Evolutionary conservation across 495 filamentous ascomycete species (phyloP).

Genomic region (Cairneyella variabilis): DNA sequence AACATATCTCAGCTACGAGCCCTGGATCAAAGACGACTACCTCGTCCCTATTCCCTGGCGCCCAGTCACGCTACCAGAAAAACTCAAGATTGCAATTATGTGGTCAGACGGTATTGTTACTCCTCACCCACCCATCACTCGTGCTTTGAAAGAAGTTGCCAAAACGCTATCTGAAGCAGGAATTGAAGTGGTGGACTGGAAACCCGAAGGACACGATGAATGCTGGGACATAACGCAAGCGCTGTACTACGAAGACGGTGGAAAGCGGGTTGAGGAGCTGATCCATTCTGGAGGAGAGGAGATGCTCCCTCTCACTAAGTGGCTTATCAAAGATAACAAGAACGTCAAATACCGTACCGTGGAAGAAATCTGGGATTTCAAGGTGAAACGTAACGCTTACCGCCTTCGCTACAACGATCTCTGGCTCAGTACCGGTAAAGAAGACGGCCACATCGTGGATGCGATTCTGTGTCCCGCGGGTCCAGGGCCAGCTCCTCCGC

Average conservation of each 20-base stretch:
- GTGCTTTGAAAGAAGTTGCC: conserved; percentile 31
- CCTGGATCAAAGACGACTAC: conserved; percentile 13
- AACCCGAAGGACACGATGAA: conserved; percentile 25
- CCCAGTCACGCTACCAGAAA: not conserved
- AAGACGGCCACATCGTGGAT: conserved; percentile 31
- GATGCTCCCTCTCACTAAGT: conserved; percentile 8
- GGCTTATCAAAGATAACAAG: conserved; percentile 7
- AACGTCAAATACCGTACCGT: conserved; percentile 9
- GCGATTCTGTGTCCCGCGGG: conserved; percentile 58
- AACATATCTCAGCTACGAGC: conserved; percentile 24
- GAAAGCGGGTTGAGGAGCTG: not conserved
- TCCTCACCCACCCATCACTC: conserved; percentile 48
- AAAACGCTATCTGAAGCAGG: conserved; percentile 30
- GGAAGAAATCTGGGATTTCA: conserved; percentile 4
- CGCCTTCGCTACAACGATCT: conserved; percentile 3
- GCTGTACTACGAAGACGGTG: conserved; percentile 38
- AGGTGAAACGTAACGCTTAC: conserved; percentile 4
- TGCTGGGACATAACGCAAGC: conserved; percentile 12
- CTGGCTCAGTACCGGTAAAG: conserved; percentile 1
- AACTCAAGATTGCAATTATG: conserved; percentile 45
- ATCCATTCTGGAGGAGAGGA: conserved; percentile 4
- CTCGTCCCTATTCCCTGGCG: conserved; percentile 12
- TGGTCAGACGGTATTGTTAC: conserved; percentile 48
- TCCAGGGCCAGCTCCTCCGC: conserved; percentile 47
- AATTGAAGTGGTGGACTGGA: conserved; percentile 34